A percentile compares a stretch with the other conserved stretches of the same genome.
Conservation (phyloP, 495 filamentous ascomycete species). For the Trichocladium antarcticum region DNA sequence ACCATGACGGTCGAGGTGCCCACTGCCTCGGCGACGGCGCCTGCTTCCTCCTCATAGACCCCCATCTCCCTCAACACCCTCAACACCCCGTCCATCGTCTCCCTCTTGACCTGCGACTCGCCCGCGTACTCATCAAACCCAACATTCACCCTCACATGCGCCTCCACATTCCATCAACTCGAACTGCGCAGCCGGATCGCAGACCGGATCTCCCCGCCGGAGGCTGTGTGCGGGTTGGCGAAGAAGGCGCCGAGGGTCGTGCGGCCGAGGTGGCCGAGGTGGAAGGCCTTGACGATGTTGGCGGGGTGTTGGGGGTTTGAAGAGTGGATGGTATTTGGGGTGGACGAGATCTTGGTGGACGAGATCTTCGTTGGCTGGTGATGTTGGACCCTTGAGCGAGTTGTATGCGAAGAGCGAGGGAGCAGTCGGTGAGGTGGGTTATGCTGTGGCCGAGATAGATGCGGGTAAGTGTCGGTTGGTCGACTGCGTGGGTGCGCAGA, state of each 20-base stretch:
- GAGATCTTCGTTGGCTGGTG: too few relatives aligned
- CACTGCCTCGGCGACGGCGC: conserved; percentile 44
- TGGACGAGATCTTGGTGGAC: too few relatives aligned
- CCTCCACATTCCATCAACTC: conserved; percentile 47
- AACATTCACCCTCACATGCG: conserved; percentile 51
- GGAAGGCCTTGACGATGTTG: conserved; percentile 57
- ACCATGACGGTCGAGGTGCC: conserved; percentile 55
- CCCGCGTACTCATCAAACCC: conserved; percentile 85
- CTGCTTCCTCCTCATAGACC: conserved; percentile 61
- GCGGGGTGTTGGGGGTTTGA: conserved; percentile 48
- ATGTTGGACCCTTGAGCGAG: too few relatives aligned
- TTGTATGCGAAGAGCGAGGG: too few relatives aligned
- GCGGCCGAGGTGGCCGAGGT: conserved; percentile 53
- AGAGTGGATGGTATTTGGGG: too few relatives aligned
- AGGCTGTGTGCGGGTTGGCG: conserved; percentile 45
- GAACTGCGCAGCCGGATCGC: conserved; percentile 38
- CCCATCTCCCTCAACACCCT: conserved; percentile 54
- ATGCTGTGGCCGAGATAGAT: too few relatives aligned
- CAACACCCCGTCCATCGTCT: conserved; percentile 61
- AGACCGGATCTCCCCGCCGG: conserved; percentile 54
- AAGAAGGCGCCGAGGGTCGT: conserved; percentile 58
- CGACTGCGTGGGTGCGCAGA: too few relatives aligned
- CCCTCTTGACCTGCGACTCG: conserved; percentile 74
- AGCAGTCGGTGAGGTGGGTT: too few relatives aligned
- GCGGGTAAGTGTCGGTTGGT: too few relatives aligned